phyloP scores from a whole-genome alignment of 495 filamentous ascomycete species.

The Elasticomyces elasticus region DNA sequence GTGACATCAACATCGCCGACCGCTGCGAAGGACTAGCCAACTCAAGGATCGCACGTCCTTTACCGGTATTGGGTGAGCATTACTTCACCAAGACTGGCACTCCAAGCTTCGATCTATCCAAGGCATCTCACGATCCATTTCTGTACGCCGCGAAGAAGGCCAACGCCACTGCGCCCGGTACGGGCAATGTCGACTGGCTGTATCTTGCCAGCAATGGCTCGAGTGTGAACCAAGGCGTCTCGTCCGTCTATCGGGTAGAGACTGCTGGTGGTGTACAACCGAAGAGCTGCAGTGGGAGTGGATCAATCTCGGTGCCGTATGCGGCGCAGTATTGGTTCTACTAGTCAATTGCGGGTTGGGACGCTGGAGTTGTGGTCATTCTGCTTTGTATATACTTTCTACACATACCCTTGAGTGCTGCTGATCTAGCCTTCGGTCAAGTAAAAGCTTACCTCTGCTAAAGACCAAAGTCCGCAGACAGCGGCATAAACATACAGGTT shows the following conservation, averaged over 20 bases:
- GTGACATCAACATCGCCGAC: not conserved
- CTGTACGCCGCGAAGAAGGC: constrained; percentile 6
- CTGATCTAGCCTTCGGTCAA: no score
- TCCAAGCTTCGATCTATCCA: constrained; percentile 5
- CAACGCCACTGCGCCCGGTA: not conserved
- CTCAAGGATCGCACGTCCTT: not conserved
- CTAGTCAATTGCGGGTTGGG: no score
- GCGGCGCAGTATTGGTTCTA: constrained; percentile 24
- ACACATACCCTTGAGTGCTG: no score
- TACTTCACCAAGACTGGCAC: constrained; percentile 6
- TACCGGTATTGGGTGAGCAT: constrained; percentile 1
- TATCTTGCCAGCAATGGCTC: constrained; percentile 5
- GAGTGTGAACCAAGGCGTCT: not conserved
- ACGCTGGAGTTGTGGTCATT: no score
- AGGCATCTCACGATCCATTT: not conserved
- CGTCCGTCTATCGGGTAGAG: constrained; percentile 21
- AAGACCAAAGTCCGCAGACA: no score
- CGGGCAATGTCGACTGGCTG: constrained; percentile 7
- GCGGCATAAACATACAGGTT: no score
- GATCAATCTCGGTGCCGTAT: constrained; percentile 13
- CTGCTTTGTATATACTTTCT: no score
- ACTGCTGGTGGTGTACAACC: constrained; percentile 20
- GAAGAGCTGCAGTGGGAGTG: constrained; percentile 8
- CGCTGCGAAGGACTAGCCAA: not conserved
- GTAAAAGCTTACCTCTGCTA: no score